Evolutionary conservation across 805 yeast genomes (phyloP).

Genomic region (Kazachstania bromeliacearum): DNA sequence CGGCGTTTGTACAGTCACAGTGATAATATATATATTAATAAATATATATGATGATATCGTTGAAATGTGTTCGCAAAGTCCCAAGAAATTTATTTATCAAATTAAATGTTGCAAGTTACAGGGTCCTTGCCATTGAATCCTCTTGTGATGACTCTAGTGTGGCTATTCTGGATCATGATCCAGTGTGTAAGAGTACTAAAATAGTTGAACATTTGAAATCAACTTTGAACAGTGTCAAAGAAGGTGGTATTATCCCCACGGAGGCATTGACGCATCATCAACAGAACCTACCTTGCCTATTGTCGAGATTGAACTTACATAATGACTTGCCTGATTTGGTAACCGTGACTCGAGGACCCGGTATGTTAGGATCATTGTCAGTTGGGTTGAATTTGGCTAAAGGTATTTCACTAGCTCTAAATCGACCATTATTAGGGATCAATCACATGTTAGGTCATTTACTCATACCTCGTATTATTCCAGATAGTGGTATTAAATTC

Average conservation of each 20-base stretch:
- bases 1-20: too few species aligned
- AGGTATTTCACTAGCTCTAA: slow-evolving; percentile 74
- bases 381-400: slow-evolving; percentile 79
- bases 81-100: too few species aligned
- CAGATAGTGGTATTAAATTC: slow-evolving; percentile 33
- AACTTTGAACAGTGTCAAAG: slow-evolving; percentile 54
- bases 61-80: background rate
- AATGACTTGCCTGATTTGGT: slow-evolving; percentile 50
- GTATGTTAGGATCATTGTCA: slow-evolving; percentile 83
- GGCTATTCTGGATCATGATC: slow-evolving; percentile 51
- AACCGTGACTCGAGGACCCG: slow-evolving; percentile 93
- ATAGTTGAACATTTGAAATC: slow-evolving; percentile 47
- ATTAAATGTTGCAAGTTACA: background rate
- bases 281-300: slow-evolving; percentile 41
- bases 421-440: slow-evolving; percentile 73
- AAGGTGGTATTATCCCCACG: slow-evolving; percentile 85
- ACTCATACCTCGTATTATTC: slow-evolving; percentile 48
- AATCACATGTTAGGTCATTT: slow-evolving; percentile 96
- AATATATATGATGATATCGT: too few species aligned
- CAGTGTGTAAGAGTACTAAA: slow-evolving; percentile 2
- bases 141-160: slow-evolving; percentile 96
- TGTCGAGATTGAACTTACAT: slow-evolving; percentile 29
- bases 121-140: slow-evolving; percentile 77
- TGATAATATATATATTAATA: too few species aligned
- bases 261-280: slow-evolving; percentile 79